Base-by-base conservation (phyloP, 2,329 filamentous ascomycete genomes). In the Xenoacremonium recifei region DNA sequence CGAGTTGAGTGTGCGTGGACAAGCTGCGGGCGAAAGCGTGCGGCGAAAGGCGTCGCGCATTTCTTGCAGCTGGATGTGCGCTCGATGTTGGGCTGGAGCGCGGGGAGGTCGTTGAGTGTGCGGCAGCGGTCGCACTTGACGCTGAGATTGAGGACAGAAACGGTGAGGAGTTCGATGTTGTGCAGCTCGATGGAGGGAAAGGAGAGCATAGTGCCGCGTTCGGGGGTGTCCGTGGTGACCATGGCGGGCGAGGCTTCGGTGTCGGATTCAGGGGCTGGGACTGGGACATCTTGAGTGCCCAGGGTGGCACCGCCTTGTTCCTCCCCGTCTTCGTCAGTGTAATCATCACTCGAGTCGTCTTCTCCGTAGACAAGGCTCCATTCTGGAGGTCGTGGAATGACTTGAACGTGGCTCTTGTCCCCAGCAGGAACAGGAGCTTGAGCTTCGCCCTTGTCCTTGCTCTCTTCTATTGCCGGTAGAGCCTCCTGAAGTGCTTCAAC, bases 61-160 rank as follows among this genome's bases (percentile, higher is more conserved):
- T 83, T 83, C 44, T 69, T 77, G 64, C 82, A 85, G 54, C 67
- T 75, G 25, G 69, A 60, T 2, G 66, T 60, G 58, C 79, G 80
- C 46, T 74, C 70, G 1, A 60, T 49, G 10, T 73, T 74, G 33
- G 82, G 75, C 42, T 77, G 80, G 7, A 92, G 69, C 18, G 80
- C 80, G 6, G 79, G 79, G 30, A 91, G 67, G 48, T 93, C 89
- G 55, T 82, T 81, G 11, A 73, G 62, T 4, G 86, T 85, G 61
- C 85, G 90, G 72, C 89, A 95, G 27, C 89, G 79, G 39, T 84
- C 80, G 61, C 89, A 95, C 61, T 90, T 91, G 48, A 89, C 72
- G 3, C 78, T 85, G 48, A 93, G 70, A 44, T 79, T 82, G 21
- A 93, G 68, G 18, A 78, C 72, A 1, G 76, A 70, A 2, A 92